phyloP scores from a whole-genome alignment of 176 grass and related monocot species.

The Musa troglodytarum region DNA sequence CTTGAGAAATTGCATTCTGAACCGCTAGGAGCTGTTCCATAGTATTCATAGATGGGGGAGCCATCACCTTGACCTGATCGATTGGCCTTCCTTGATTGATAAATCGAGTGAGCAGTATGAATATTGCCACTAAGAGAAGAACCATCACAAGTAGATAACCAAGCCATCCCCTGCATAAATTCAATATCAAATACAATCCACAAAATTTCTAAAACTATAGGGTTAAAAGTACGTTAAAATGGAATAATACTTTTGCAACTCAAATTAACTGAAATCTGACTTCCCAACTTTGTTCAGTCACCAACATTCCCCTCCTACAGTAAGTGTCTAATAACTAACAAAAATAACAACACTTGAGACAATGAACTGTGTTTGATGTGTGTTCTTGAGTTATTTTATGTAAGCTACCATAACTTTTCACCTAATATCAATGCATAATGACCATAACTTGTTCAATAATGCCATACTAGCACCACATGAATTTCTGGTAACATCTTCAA shows the following conservation, averaged over 20 bases:
- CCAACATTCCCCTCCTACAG: too few species aligned
- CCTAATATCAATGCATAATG: too few species aligned
- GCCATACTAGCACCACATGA: background rate
- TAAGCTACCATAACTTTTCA: too few species aligned
- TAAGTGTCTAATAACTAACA: too few species aligned
- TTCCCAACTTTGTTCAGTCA: background rate
- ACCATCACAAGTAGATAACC: constrained; percentile 50
- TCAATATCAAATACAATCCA: background rate
- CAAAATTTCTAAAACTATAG: background rate
- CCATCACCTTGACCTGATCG: constrained; percentile 60
- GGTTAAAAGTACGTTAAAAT: background rate
- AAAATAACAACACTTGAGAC: too few species aligned
- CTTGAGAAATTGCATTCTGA: constrained; percentile 90
- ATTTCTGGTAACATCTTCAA: background rate
- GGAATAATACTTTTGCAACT: background rate
- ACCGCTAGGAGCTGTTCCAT: constrained; percentile 94
- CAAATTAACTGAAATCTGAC: background rate
- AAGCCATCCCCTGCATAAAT: constrained; percentile 63
- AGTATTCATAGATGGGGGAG: constrained; percentile 77
- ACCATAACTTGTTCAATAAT: background rate
- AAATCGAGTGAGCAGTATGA: constrained; percentile 78
- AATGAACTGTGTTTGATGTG: too few species aligned
- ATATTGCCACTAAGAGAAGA: constrained; percentile 57
- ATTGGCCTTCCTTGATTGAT: constrained; percentile 62
- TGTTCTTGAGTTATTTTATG: too few species aligned